A percentile compares a stretch with the other conserved stretches of the same genome.
phyloP scores from a whole-genome alignment of 257 asterid species.

The Capsicum baccatum region DNA sequence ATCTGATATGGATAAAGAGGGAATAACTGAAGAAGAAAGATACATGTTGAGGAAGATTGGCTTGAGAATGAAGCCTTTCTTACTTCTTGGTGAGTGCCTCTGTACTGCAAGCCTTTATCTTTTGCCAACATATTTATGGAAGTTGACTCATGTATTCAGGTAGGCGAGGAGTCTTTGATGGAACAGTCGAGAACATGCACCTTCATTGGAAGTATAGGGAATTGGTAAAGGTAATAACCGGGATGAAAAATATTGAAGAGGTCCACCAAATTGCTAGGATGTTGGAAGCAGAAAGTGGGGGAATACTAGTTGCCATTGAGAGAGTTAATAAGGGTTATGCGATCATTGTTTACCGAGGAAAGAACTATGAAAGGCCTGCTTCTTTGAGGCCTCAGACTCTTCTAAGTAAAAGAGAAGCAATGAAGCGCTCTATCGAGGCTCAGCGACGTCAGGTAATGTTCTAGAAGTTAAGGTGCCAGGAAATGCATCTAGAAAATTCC shows the following conservation, averaged over 20 bases:
- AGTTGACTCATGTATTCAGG: slow-evolving; percentile 48
- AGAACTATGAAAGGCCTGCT: slow-evolving; percentile 89
- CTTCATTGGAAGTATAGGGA: slow-evolving; percentile 99
- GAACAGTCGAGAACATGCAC: slow-evolving; percentile 98
- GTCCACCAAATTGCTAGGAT: slow-evolving; percentile 69
- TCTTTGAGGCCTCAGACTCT: slow-evolving; percentile 90
- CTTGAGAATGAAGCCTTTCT: slow-evolving; percentile 84
- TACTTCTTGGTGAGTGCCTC: slow-evolving; percentile 75
- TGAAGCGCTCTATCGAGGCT: slow-evolving; percentile 89
- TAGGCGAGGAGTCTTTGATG: slow-evolving; percentile 95
- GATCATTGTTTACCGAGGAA: slow-evolving; percentile 91
- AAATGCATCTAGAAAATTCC: neutral
- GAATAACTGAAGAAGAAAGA: slow-evolving; percentile 96
- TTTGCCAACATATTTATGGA: slow-evolving; percentile 10
- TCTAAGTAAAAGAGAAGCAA: slow-evolving; percentile 86
- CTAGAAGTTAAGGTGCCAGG: slow-evolving; percentile 14
- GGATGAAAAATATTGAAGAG: slow-evolving; percentile 71
- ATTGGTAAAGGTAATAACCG: slow-evolving; percentile 83
- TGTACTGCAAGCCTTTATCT: slow-evolving; percentile 16
- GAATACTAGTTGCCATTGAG: slow-evolving; percentile 94
- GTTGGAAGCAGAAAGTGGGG: slow-evolving; percentile 95
- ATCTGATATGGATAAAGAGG: slow-evolving; percentile 83
- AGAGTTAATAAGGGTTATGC: slow-evolving; percentile 81
- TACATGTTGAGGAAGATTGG: slow-evolving; percentile 94
- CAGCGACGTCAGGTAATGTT: slow-evolving; percentile 82